Conservation (phyloP, 2,329 filamentous ascomycete species). For the Hypoxylon sp. region DNA sequence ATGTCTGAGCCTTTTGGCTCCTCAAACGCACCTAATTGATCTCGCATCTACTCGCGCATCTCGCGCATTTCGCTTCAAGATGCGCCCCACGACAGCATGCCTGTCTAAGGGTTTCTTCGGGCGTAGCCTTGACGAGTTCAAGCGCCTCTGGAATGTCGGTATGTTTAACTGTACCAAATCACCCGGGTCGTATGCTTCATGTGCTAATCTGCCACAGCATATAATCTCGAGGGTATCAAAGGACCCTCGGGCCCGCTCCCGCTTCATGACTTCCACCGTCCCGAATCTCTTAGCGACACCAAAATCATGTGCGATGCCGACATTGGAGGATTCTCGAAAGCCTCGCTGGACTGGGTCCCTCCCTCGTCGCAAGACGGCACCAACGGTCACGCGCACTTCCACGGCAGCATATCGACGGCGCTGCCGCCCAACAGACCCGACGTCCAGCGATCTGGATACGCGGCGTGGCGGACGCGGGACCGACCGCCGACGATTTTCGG, state of each 20-base stretch:
- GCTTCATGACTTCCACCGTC: constrained; percentile 68
- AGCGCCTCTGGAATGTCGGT: constrained; percentile 65
- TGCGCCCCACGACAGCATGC: constrained; percentile 57
- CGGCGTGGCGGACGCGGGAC: constrained; percentile 87
- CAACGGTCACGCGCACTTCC: constrained; percentile 74
- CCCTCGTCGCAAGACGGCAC: constrained; percentile 31
- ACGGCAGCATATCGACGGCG: constrained; percentile 86
- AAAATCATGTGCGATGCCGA: constrained; percentile 88
- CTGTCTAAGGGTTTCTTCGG: constrained; percentile 63
- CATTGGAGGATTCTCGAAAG: constrained; percentile 85
- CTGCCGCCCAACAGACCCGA: constrained; percentile 78
- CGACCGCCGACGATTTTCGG: constrained; percentile 83
- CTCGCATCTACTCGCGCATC: constrained; percentile 11
- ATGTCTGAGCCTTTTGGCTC: constrained; percentile 47
- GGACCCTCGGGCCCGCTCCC: constrained; percentile 68
- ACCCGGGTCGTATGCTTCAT: not conserved
- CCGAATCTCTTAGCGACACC: constrained; percentile 57
- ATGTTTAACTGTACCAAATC: constrained; percentile 12
- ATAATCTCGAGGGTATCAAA: constrained; percentile 74
- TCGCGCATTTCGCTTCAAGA: constrained; percentile 43
- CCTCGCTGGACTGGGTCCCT: constrained; percentile 58
- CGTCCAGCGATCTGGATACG: constrained; percentile 83
- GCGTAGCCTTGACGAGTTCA: constrained; percentile 68
- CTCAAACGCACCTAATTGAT: constrained; percentile 26
- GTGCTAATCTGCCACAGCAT: constrained; percentile 55